Evolutionary conservation across 495 filamentous ascomycete genomes (phyloP).

Genomic region (Aspergillus funiculosus): DNA sequence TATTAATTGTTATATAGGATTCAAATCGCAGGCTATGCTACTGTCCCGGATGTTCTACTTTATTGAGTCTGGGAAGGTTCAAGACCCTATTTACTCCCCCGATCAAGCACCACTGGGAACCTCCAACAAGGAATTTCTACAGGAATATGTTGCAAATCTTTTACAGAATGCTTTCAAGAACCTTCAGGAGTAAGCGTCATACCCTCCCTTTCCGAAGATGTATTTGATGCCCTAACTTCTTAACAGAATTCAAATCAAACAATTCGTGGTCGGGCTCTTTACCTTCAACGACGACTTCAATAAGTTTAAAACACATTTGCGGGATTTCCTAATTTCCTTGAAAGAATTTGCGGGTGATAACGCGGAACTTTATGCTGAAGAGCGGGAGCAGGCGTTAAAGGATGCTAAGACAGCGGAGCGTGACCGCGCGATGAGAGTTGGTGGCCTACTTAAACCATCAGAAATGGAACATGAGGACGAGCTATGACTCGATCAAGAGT

Average conservation of each 20-base stretch:
- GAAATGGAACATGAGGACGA: slow-evolving; percentile 90
- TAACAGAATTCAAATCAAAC: slow-evolving; percentile 71
- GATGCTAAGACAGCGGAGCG: slow-evolving; percentile 76
- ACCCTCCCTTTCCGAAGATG: not conserved
- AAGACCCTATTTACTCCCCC: slow-evolving; percentile 77
- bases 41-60: slow-evolving; percentile 96
- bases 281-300: slow-evolving; percentile 71
- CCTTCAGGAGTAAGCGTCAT: slow-evolving; percentile 72
- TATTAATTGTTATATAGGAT: slow-evolving; percentile 47
- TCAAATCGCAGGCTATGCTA: slow-evolving; percentile 92
- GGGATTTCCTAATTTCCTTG: slow-evolving; percentile 94
- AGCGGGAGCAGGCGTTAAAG: slow-evolving; percentile 76
- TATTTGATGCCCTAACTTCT: slow-evolving; percentile 29
- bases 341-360: slow-evolving; percentile 86
- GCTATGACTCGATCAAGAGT: slow-evolving; percentile 72
- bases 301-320: slow-evolving; percentile 87
- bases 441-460: slow-evolving; percentile 85
- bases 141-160: slow-evolving; percentile 76
- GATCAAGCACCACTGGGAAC: slow-evolving; percentile 80
- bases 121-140: slow-evolving; percentile 81
- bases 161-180: slow-evolving; percentile 90
- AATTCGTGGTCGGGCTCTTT: slow-evolving; percentile 85
- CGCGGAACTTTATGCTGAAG: slow-evolving; percentile 89
- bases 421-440: slow-evolving; percentile 84
- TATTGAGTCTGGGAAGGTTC: slow-evolving; percentile 75